A percentile compares a stretch with the other conserved stretches of the same genome.
Evolutionary conservation across 257 asterid genomes (phyloP).

Genomic region (Lithospermum erythrorhizon): DNA sequence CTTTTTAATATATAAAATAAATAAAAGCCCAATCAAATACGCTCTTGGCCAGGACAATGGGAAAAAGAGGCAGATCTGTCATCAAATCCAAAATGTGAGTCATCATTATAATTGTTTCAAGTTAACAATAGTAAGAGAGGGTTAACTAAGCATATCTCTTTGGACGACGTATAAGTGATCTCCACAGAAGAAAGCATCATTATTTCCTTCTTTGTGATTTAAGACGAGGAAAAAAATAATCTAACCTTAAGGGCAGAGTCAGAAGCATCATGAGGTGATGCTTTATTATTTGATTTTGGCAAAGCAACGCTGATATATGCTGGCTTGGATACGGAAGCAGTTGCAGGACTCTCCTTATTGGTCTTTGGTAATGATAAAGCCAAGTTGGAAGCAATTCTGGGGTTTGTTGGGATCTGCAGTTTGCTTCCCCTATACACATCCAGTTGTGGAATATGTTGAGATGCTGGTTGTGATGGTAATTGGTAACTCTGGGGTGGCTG

Average conservation of each 20-base stretch:
- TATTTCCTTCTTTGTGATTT: conserved; percentile 7
- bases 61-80: no score
- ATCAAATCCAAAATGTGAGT: no score
- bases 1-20: no score
- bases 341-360: conserved; percentile 48
- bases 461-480: conserved; percentile 44
- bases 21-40: no score
- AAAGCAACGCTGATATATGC: conserved; percentile 65
- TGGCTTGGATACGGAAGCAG: conserved; percentile 42
- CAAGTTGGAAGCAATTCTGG: conserved; percentile 77
- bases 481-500: conserved; percentile 58
- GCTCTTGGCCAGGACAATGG: no score
- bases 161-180: background rate
- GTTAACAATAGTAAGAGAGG: background rate
- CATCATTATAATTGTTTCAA: no score
- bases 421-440: conserved; percentile 54
- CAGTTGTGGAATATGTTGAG: conserved; percentile 38
- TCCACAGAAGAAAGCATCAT: background rate
- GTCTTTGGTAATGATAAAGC: conserved; percentile 36
- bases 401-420: conserved; percentile 92
- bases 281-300: conserved; percentile 47
- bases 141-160: background rate
- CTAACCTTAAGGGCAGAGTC: conserved; percentile 72
- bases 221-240: background rate
- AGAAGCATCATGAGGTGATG: conserved; percentile 36